A percentile compares a stretch with the other conserved stretches of the same genome.
Conservation (phyloP, 1,284 basidiomycete species). For the Phenoliferia sp. region DNA sequence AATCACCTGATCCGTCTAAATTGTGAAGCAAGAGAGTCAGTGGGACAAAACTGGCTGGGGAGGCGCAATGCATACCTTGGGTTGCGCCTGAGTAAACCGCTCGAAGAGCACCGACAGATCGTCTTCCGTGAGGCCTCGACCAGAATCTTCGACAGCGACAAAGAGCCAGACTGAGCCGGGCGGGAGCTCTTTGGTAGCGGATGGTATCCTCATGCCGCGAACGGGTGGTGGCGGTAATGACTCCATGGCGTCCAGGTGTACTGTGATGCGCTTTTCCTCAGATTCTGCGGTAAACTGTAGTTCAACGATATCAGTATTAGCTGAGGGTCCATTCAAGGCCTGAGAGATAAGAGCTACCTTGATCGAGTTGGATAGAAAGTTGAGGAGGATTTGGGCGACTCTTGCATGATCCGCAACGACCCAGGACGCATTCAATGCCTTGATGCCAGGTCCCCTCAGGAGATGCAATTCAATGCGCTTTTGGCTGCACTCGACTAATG, state of each 20-base stretch:
- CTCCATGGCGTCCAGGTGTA: neutral
- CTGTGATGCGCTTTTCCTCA: neutral
- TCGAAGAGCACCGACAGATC: neutral
- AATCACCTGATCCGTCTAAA: neutral
- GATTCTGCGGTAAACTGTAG: neutral
- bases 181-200: neutral
- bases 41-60: neutral
- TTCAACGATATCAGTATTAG: neutral
- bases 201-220: neutral
- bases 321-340: neutral
- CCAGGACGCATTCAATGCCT: neutral
- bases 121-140: neutral
- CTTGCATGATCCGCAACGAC: neutral
- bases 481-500: neutral
- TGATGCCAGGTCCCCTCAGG: neutral
- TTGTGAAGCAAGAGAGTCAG: too few species aligned
- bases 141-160: neutral
- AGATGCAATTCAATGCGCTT: conserved; percentile 8
- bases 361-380: neutral
- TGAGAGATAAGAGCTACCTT: neutral
- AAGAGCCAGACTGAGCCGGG: neutral
- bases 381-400: neutral
- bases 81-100: neutral
- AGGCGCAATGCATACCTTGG: neutral
- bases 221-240: neutral